A percentile compares a stretch with the other conserved stretches of the same genome.
Evolutionary conservation across 192 early-diverging fungal species (phyloP).

Genomic region (Phycomyces blakesleeanus): DNA sequence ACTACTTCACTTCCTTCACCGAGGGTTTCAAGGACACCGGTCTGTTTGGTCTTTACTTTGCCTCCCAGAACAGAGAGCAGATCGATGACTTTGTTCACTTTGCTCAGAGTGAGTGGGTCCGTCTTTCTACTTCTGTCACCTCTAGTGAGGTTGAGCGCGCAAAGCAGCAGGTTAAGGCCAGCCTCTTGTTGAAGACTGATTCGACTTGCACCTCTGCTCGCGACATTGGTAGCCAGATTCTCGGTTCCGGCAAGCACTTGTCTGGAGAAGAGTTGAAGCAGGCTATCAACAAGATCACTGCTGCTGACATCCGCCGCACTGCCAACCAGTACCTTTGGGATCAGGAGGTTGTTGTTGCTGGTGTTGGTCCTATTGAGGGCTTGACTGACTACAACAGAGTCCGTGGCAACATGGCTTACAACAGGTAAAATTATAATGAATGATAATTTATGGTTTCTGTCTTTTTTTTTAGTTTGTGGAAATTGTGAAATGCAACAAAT

Average conservation of each 20-base stretch:
- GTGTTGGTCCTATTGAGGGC: slow-evolving; percentile 86
- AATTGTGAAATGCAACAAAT: too few species aligned
- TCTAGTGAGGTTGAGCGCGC: slow-evolving; percentile 93
- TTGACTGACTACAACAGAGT: slow-evolving; percentile 92
- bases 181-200: slow-evolving; percentile 83
- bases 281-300: slow-evolving; percentile 80
- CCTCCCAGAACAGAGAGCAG: slow-evolving; percentile 74
- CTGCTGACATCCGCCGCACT: slow-evolving; percentile 78
- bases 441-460: too few species aligned
- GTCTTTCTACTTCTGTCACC: slow-evolving; percentile 83
- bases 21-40: slow-evolving; percentile 97
- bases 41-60: slow-evolving; percentile 94
- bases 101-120: slow-evolving; percentile 91
- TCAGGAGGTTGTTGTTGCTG: slow-evolving; percentile 73
- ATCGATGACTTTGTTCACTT: slow-evolving; percentile 90
- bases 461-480: too few species aligned
- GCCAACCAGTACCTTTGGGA: slow-evolving; percentile 92
- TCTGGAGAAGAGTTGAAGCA: slow-evolving; percentile 86
- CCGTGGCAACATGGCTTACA: slow-evolving; percentile 82
- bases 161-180: slow-evolving; percentile 98
- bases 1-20: slow-evolving; percentile 99
- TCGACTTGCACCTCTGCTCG: slow-evolving; percentile 93
- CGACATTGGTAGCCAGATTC: slow-evolving; percentile 95
- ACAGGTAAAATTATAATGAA: too few species aligned
- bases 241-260: slow-evolving; percentile 88